A percentile compares a stretch with the other conserved stretches of the same genome.
phyloP scores from a whole-genome alignment of 2,329 filamentous ascomycete genomes.

The Ceratocystis diversiconidia region DNA sequence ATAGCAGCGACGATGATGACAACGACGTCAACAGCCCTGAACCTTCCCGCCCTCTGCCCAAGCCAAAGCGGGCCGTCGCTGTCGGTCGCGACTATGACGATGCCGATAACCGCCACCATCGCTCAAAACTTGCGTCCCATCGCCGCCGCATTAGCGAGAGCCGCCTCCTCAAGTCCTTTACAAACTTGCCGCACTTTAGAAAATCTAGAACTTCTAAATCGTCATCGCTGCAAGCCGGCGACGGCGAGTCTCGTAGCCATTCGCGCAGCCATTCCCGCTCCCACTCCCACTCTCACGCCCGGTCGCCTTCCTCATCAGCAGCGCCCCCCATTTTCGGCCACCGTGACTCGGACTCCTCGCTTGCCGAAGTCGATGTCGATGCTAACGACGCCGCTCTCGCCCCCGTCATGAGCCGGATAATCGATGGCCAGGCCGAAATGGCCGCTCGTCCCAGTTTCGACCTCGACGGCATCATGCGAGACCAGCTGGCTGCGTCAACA shows the following conservation, averaged over 20 bases:
- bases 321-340: neutral
- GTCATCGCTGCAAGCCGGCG: neutral
- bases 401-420: constrained; percentile 63
- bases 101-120: neutral
- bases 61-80: constrained; percentile 28
- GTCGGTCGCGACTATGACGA: neutral
- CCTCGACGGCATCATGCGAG: constrained; percentile 31
- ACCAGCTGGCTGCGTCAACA: neutral
- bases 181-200: constrained; percentile 38
- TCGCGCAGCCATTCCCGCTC: neutral
- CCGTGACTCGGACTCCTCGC: neutral
- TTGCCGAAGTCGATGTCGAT: constrained; percentile 20
- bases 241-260: neutral
- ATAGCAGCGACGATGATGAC: constrained; percentile 72
- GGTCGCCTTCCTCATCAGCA: neutral
- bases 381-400: constrained; percentile 30
- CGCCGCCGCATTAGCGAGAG: constrained; percentile 39
- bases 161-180: constrained; percentile 51
- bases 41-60: constrained; percentile 23
- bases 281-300: neutral
- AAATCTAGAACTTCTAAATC: constrained; percentile 26
- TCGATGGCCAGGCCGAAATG: constrained; percentile 56
- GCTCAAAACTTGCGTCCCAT: neutral
- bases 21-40: constrained; percentile 24
- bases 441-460: constrained; percentile 44